Base-by-base conservation (phyloP, 225 moss, liverwort and hornwort genomes). In the Asterella californica region DNA sequence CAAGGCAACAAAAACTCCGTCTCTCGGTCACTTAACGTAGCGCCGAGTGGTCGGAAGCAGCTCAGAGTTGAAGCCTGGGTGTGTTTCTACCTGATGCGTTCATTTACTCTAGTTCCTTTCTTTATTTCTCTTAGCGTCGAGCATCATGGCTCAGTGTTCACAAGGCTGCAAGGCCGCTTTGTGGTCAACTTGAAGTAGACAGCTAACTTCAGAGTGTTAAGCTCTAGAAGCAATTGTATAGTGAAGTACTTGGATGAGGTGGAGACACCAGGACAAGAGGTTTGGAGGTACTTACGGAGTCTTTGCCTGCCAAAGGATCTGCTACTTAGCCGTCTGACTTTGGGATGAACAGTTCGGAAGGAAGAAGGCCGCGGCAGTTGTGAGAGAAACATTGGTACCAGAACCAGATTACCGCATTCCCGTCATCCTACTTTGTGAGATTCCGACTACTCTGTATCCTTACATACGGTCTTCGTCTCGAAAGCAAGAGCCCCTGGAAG, bases 401-500 rank as follows among this genome's bases (percentile, higher is more conserved):
- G 91, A 89, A 33, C 90, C 91, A 25, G 90, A 90, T 80, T 96
- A 90, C 49, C 91, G 94, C 60, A 55, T 81, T 71, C 78, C 90
- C 29, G 62, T 92, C 54, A 82, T 92, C 50, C 80, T 96, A 34
- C 89, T 96, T 12, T 90, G 96, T 96, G 33, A 36, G 76, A 24
- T 22, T 54, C 22, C 25, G 50, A 29, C 22, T 72, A 15, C 47
- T 10, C 48, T 32, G 10, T 74, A 22, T 6, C 2, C 4, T n/a
- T 52, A 52, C 30, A 54, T 4, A 30, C 74, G 9, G 22, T 74
- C 25, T 36, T 71, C 71, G 52, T 52, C 12, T 17, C 10, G 17
- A 6, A 17, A 52, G 12, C 52, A 52, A 11, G 52, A 52, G 17
- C 52, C 52, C 17, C 5, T 52, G 14, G 10, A 52, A 11, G 14